Evolutionary conservation across 1,284 basidiomycete species (phyloP).

Genomic region (Irpex sp.): DNA sequence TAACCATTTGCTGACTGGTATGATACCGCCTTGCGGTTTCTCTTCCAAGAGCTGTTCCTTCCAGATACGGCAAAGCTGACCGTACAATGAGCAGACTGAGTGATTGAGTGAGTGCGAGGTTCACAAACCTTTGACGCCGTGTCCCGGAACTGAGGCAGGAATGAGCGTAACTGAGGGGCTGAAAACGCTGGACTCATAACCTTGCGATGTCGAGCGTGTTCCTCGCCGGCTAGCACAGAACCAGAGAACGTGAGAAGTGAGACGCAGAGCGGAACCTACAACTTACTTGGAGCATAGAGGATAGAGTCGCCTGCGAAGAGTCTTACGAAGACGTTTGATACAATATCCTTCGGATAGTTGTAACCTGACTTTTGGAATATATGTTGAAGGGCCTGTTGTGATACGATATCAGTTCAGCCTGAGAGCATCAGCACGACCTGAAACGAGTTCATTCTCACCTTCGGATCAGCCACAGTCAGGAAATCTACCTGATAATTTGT

Average conservation of each 20-base stretch:
- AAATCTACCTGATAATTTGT: conserved; percentile 4
- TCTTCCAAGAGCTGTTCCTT: conserved; percentile 12
- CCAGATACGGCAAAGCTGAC: conserved; percentile 13
- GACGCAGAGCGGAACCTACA: too few relatives aligned
- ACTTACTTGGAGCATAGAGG: conserved; percentile 18
- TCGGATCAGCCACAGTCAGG: conserved; percentile 24
- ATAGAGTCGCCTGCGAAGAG: conserved; percentile 21
- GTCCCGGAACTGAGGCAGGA: conserved; percentile 20
- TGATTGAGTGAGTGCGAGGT: neutral
- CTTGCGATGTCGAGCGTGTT: conserved; percentile 25
- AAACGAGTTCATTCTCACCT: conserved; percentile 2
- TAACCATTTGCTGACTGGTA: conserved; percentile 9
- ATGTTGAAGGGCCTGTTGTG: conserved; percentile 21
- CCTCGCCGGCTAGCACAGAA: conserved; percentile 10
- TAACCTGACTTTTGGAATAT: conserved; percentile 27
- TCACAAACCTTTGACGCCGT: neutral
- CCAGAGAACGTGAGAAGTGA: neutral
- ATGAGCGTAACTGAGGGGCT: conserved; percentile 16
- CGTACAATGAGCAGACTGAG: neutral
- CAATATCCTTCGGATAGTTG: conserved; percentile 18
- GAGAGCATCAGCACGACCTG: too few relatives aligned
- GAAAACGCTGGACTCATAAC: conserved; percentile 28
- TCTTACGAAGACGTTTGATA: neutral
- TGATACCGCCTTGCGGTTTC: neutral
- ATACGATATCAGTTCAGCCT: too few relatives aligned